Conservation (phyloP, 2,329 filamentous ascomycete species). For the Pseudogymnoascus verrucosus region DNA sequence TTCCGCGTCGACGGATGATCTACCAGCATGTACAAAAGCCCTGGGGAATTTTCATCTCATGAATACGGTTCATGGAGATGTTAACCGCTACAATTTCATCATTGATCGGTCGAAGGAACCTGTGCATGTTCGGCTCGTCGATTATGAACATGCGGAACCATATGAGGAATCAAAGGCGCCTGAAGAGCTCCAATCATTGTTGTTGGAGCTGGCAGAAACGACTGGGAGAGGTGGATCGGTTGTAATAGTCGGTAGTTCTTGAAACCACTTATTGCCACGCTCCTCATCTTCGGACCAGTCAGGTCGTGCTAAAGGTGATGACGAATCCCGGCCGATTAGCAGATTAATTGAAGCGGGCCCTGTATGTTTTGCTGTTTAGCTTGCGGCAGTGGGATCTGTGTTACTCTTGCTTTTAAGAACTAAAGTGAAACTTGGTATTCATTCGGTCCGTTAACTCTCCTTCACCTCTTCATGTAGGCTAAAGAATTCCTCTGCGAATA, state of each 20-base stretch:
- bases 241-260: conserved; percentile 7
- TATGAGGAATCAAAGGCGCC: conserved; percentile 11
- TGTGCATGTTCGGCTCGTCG: conserved; percentile 12
- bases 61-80: conserved; percentile 13
- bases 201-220: conserved; percentile 10
- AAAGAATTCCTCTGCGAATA: not conserved
- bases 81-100: conserved; percentile 12
- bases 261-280: not conserved
- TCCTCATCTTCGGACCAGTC: not conserved
- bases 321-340: not conserved
- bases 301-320: not conserved
- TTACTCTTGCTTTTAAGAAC: too few relatives aligned
- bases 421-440: not conserved
- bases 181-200: conserved; percentile 12
- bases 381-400: not conserved
- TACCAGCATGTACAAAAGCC: conserved; percentile 24
- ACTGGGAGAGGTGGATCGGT: conserved; percentile 11
- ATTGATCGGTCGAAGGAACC: conserved; percentile 9
- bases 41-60: conserved; percentile 22
- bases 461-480: not conserved
- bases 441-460: not conserved
- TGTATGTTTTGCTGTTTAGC: not conserved
- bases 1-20: conserved; percentile 23
- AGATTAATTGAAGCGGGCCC: not conserved
- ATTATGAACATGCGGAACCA: conserved; percentile 12